Conservation (phyloP, 306 rosid species). For the Casuarina glauca region DNA sequence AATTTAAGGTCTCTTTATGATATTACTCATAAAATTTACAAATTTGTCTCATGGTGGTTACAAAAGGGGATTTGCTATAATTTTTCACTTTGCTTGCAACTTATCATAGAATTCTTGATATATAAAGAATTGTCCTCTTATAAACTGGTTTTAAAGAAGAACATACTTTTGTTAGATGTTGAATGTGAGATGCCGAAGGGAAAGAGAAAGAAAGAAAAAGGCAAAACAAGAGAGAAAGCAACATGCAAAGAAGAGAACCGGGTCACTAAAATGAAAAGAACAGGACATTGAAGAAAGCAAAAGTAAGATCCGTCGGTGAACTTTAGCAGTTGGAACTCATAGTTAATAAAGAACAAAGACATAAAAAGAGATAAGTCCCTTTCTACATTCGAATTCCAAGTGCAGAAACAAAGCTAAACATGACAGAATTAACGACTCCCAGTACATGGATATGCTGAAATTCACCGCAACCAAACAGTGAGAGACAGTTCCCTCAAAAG, state of each 20-base stretch:
- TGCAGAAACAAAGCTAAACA: background rate
- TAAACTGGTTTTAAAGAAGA: background rate
- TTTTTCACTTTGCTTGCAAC: no score
- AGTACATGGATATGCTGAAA: background rate
- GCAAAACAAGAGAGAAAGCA: background rate
- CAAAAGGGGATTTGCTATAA: no score
- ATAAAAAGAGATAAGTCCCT: background rate
- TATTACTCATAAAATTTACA: no score
- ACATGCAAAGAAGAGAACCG: background rate
- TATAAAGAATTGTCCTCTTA: no score
- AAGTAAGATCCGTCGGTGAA: background rate
- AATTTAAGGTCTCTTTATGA: no score
- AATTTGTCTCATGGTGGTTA: no score
- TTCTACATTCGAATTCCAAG: background rate
- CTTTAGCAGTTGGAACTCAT: constrained; percentile 2
- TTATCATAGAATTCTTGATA: no score
- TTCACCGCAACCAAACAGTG: background rate
- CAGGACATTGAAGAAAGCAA: constrained; percentile 5
- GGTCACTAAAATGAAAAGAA: background rate
- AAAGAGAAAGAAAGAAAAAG: background rate
- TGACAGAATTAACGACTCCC: background rate
- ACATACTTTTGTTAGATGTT: background rate
- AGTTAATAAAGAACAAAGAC: constrained; percentile 3
- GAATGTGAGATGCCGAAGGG: background rate
- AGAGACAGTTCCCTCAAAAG: constrained; percentile 10